A percentile compares a stretch with the other conserved stretches of the same genome.
Evolutionary conservation across 1,284 basidiomycete species (phyloP).

Genomic region (Trichosporon coremiiforme): DNA sequence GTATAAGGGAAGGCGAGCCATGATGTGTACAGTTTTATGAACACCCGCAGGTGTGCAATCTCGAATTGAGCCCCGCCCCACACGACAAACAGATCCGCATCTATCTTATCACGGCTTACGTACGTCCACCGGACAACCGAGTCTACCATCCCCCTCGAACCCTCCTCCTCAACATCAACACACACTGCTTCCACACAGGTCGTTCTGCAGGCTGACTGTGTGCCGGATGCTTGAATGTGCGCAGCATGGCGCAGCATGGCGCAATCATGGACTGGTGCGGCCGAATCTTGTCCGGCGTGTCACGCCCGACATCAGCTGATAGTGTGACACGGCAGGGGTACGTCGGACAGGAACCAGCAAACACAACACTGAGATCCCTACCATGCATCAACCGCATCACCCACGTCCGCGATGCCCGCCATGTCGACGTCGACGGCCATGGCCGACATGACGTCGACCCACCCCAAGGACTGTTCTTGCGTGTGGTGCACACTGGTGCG

Average conservation of each 20-base stretch:
- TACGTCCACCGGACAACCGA: neutral
- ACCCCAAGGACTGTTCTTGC: neutral
- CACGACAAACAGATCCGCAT: too few relatives aligned
- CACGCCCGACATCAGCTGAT: neutral
- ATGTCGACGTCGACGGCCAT: too few relatives aligned
- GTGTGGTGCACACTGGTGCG: slow-evolving; percentile 3
- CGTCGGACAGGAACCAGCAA: neutral
- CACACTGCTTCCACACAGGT: too few relatives aligned
- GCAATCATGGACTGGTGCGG: neutral
- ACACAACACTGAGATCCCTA: neutral
- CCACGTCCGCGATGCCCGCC: too few relatives aligned
- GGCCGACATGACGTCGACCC: neutral
- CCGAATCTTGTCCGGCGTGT: neutral
- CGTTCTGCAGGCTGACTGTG: too few relatives aligned
- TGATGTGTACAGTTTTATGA: too few relatives aligned
- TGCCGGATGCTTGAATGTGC: neutral
- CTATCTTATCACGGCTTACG: slow-evolving; percentile 12
- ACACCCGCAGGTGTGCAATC: too few relatives aligned
- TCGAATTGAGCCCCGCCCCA: neutral
- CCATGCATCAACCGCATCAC: neutral
- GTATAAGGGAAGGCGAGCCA: too few relatives aligned
- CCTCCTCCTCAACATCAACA: neutral
- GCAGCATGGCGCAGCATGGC: neutral
- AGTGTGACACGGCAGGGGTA: slow-evolving; percentile 4
- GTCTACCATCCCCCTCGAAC: neutral